phyloP scores from a whole-genome alignment of 768 basidiomycete genomes.

The Russula sp. region DNA sequence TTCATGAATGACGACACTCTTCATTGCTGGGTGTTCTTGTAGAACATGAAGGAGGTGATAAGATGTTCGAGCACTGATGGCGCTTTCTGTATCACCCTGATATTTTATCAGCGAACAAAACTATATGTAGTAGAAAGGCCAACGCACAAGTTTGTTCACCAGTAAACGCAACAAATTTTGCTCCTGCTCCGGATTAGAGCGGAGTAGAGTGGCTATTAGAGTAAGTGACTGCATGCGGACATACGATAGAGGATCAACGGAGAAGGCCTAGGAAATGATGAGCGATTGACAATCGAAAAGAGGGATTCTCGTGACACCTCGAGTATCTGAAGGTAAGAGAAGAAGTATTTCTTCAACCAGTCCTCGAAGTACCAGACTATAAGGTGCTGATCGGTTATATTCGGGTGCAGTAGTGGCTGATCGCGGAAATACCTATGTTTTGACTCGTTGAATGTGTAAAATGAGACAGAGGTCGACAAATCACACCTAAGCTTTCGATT shows the following conservation, averaged over 20 bases:
- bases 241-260: slow-evolving; percentile 48
- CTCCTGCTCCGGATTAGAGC: slow-evolving; percentile 93
- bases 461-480: background rate
- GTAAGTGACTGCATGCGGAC: slow-evolving; percentile 20
- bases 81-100: slow-evolving; percentile 84
- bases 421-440: slow-evolving; percentile 77
- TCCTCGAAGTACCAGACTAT: slow-evolving; percentile 92
- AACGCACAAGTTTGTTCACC: slow-evolving; percentile 84
- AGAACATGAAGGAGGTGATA: slow-evolving; percentile 84
- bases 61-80: slow-evolving; percentile 84
- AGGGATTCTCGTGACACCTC: slow-evolving; percentile 47
- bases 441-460: background rate
- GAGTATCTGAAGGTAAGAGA: slow-evolving; percentile 79
- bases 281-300: background rate
- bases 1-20: slow-evolving; percentile 80
- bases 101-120: background rate
- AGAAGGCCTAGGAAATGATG: slow-evolving; percentile 46
- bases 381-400: slow-evolving; percentile 63
- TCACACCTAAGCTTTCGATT: slow-evolving; percentile 77
- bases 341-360: slow-evolving; percentile 97
- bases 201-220: slow-evolving; percentile 71
- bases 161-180: slow-evolving; percentile 89
- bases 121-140: background rate
- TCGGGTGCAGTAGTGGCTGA: slow-evolving; percentile 62
- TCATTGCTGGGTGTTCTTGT: slow-evolving; percentile 91